Base-by-base conservation (phyloP, 2,329 filamentous ascomycete species). In the Fusarium proliferatum region DNA sequence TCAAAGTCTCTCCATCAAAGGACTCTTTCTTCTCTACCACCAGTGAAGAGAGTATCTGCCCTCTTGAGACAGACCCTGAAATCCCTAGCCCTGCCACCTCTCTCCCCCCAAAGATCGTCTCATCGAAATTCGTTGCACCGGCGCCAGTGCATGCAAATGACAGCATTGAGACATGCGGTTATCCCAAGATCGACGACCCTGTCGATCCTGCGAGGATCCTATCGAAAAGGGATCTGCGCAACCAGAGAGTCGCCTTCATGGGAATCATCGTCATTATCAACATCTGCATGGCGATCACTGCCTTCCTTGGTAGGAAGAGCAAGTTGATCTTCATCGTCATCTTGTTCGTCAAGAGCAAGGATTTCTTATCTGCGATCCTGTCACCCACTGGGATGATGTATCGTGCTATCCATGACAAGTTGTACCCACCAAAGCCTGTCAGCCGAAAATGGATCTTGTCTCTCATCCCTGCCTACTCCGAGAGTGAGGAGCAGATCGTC, bases 401-500 rank as follows among this genome's bases (percentile, higher is more conserved):
- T 13, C 58, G 51, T 1, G 23, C 45, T 15, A 42, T 73, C 4
- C 62, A 66, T 7, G 57, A 60, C 6, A 48, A 55, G 23, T 64
- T 76, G 23, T 56, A 60, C 2, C 74, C 65, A 10, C 65, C 51
- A 0, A 39, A 58, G 23, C 46, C 59, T 10, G 69, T 76, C 9
- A 21, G 10, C 0, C 61, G 61, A 17, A 53, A 53, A 1, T 76
- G 74, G 74, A 76, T 76, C 3, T 34, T 76, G 2, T 76, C 74
- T 2, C 74, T 76, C 17, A 76, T 76, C 1, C 74, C 74, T 9
- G 74, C 74, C 1, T 76, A 76, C 19, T 76, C 74, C 1, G 74
- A 76, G n/a, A 76, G 74, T 5, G 74, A 76, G 30, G 74, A 76
- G 11, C 74, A 76, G 21, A 76, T 76, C 13, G 74, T 76, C 61